These are phyloP conservation scores for Tillandsia leiboldiana DNA, from an alignment of 176 grass and related monocot genomes.

Conservation along the genomic window DNA sequence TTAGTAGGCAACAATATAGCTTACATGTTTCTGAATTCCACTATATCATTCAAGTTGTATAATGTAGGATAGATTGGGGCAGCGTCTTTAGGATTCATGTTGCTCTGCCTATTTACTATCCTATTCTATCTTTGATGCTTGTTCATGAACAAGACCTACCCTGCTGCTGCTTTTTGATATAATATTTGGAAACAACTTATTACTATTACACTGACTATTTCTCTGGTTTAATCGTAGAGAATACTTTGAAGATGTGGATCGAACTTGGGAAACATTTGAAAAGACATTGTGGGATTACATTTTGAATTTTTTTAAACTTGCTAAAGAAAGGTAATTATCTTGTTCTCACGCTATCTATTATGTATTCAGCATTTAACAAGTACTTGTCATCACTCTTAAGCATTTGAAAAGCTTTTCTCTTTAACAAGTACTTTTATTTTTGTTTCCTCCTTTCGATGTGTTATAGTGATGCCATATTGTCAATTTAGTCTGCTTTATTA, in stretches of 20 bases:
- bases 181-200: too few species aligned
- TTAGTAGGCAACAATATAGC: too few species aligned
- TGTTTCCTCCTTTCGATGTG: neutral
- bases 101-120: neutral
- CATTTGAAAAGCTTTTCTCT: neutral
- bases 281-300: constrained; percentile 81
- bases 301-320: constrained; percentile 73
- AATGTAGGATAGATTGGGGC: too few species aligned
- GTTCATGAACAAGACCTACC: neutral
- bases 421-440: neutral
- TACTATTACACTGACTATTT: neutral
- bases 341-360: neutral
- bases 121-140: neutral
- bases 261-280: constrained; percentile 97
- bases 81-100: neutral
- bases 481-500: neutral
- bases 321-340: constrained; percentile 79
- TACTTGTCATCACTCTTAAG: neutral
- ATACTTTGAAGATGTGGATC: constrained; percentile 98
- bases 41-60: too few species aligned
- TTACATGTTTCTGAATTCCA: too few species aligned
- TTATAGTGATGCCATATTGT: neutral
- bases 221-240: constrained; percentile 44
- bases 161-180: neutral
- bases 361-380: neutral